Percentiles rank a stretch among this genome's conserved stretches.
phyloP scores from a whole-genome alignment of 805 yeast genomes.

The Starmerella vaccinii region DNA sequence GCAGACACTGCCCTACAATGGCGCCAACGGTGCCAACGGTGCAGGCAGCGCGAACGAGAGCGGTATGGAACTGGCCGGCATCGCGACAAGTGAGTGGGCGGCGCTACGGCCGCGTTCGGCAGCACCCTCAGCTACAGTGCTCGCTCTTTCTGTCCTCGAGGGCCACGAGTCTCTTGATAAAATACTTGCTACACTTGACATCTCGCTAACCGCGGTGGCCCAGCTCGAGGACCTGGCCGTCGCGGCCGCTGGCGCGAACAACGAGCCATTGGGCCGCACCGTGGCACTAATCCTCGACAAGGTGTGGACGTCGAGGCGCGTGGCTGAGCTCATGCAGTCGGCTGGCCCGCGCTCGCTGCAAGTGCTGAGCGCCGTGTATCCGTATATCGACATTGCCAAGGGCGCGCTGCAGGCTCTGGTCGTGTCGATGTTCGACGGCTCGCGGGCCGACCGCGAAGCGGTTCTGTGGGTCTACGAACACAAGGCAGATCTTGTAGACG shows the following conservation, averaged over 20 bases:
- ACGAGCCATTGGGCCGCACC: background rate
- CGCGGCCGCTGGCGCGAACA: background rate
- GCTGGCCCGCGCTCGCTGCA: conserved; percentile 13
- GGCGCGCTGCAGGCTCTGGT: background rate
- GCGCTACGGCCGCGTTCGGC: background rate
- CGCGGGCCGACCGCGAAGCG: conserved; percentile 8
- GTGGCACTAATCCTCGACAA: conserved; percentile 8
- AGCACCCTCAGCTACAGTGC: background rate
- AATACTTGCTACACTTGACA: background rate
- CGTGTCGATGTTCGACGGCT: background rate
- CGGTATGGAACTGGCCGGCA: no score
- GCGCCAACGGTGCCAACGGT: background rate
- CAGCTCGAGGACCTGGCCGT: conserved; percentile 15
- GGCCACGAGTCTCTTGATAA: background rate
- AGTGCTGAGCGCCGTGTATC: conserved; percentile 11
- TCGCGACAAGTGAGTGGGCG: background rate
- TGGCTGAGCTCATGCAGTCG: conserved; percentile 7
- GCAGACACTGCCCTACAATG: background rate
- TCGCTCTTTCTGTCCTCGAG: conserved; percentile 1
- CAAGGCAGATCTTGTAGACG: background rate
- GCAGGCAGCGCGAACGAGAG: no score
- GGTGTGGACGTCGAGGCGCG: conserved; percentile 12
- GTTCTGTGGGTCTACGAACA: conserved; percentile 16
- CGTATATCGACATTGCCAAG: conserved; percentile 1
- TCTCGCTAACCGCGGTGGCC: background rate